These are phyloP conservation scores for Singerocomus inundabilis DNA, from an alignment of 1,284 basidiomycete genomes.

Conservation along the genomic window DNA sequence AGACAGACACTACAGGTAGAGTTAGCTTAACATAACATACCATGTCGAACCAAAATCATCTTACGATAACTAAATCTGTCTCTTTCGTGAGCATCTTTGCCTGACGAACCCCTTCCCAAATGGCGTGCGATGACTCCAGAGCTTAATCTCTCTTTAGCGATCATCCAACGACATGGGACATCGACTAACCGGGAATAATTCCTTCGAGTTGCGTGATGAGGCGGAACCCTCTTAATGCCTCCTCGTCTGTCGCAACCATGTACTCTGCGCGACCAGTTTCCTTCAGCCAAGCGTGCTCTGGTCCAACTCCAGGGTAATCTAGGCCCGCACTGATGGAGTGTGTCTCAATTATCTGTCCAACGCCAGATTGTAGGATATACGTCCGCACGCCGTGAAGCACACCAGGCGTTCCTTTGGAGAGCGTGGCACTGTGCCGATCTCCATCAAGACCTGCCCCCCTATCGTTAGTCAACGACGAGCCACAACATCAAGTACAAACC, in stretches of 20 bases:
- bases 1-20: constrained; percentile 65
- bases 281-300: constrained; percentile 97
- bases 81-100: constrained; percentile 87
- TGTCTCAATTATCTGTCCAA: constrained; percentile 95
- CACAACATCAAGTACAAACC: constrained; percentile 45
- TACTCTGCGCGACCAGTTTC: constrained; percentile 94
- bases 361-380: constrained; percentile 86
- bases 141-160: constrained; percentile 45
- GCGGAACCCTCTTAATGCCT: constrained; percentile 91
- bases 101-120: constrained; percentile 87
- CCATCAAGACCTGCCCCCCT: constrained; percentile 71
- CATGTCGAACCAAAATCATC: constrained; percentile 31
- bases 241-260: constrained; percentile 88
- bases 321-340: constrained; percentile 97
- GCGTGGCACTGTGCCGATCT: constrained; percentile 86
- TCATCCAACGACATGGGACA: constrained; percentile 1
- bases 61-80: constrained; percentile 85
- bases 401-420: constrained; percentile 87
- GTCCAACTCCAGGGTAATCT: constrained; percentile 92
- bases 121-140: constrained; percentile 92
- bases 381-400: constrained; percentile 96
- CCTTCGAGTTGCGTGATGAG: constrained; percentile 91
- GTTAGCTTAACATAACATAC: constrained; percentile 15
- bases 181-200: constrained; percentile 86
- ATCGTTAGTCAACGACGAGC: constrained; percentile 5